Conservation (phyloP, 371 early-diverging fungal genomes). For the Saksenaea oblongispora region DNA sequence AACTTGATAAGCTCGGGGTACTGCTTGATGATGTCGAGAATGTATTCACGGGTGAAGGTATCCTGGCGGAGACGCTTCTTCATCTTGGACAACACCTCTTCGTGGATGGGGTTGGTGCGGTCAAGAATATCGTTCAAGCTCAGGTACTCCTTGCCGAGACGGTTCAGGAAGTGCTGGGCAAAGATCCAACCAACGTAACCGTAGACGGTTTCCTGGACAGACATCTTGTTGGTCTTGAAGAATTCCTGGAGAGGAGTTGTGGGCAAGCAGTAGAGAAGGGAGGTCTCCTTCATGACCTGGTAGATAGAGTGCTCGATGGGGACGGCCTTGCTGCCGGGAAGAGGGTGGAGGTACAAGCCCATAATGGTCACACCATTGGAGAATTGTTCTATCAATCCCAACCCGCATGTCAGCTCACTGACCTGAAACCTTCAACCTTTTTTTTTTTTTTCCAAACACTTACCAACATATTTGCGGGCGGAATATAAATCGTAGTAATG, state of each 20-base stretch:
- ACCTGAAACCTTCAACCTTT: neutral
- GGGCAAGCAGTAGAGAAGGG: conserved; percentile 95
- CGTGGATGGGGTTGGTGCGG: conserved; percentile 75
- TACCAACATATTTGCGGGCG: conserved; percentile 93
- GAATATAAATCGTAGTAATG: conserved; percentile 97
- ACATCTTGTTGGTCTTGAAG: conserved; percentile 90
- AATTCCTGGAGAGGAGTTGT: conserved; percentile 92
- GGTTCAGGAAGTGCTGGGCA: conserved; percentile 96
- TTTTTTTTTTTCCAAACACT: no score
- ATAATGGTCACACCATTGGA: conserved; percentile 97
- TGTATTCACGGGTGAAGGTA: conserved; percentile 97
- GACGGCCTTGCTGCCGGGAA: conserved; percentile 74
- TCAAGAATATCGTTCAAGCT: conserved; percentile 83
- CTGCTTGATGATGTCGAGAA: conserved; percentile 93
- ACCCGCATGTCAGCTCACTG: neutral
- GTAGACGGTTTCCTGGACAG: conserved; percentile 95
- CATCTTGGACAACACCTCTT: conserved; percentile 92
- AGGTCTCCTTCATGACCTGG: conserved; percentile 96
- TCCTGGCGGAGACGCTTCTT: conserved; percentile 97
- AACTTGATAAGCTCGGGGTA: conserved; percentile 93
- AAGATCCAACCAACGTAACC: conserved; percentile 97
- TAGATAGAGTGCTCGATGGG: conserved; percentile 91
- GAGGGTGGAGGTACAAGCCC: conserved; percentile 87
- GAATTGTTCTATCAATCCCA: conserved; percentile 83
- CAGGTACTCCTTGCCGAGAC: conserved; percentile 91